phyloP scores from a whole-genome alignment of 352 stramenopile genomes.

The Globisporangium paddicum region DNA sequence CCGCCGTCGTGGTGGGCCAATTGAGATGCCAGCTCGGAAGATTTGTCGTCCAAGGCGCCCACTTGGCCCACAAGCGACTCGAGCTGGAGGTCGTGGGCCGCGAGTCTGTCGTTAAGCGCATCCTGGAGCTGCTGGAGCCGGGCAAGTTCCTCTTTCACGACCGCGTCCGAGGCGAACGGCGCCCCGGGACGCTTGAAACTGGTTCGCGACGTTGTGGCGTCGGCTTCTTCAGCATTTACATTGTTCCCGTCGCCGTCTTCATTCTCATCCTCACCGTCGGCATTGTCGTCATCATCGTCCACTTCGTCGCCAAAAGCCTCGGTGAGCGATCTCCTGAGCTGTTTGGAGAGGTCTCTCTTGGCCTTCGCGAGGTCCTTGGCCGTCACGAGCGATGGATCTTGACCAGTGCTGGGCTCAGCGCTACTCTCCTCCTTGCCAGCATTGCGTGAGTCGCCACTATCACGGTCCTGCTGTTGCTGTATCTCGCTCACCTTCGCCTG shows the following conservation, averaged over 20 bases:
- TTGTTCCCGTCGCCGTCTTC: not conserved
- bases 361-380: constrained; percentile 38
- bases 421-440: not conserved
- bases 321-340: constrained; percentile 39
- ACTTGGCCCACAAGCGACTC: constrained; percentile 30
- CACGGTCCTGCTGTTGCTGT: constrained; percentile 19
- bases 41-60: constrained; percentile 23
- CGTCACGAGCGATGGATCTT: constrained; percentile 33
- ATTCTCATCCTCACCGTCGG: constrained; percentile 15
- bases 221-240: not conserved
- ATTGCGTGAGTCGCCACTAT: not conserved
- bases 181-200: constrained; percentile 19
- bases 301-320: constrained; percentile 34
- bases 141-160: constrained; percentile 37
- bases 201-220: not conserved
- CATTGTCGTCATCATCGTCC: constrained; percentile 21
- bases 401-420: constrained; percentile 2
- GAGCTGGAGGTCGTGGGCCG: constrained; percentile 31
- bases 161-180: constrained; percentile 34
- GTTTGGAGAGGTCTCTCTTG: constrained; percentile 38
- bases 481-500: constrained; percentile 36
- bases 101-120: constrained; percentile 27
- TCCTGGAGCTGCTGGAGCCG: constrained; percentile 37
- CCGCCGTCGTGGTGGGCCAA: not conserved
- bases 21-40: constrained; percentile 5